A percentile compares a stretch with the other conserved stretches of the same genome.
Evolutionary conservation across 1,139 yeast species (phyloP).

Genomic region (Zhuliangozyma blackwelliae): DNA sequence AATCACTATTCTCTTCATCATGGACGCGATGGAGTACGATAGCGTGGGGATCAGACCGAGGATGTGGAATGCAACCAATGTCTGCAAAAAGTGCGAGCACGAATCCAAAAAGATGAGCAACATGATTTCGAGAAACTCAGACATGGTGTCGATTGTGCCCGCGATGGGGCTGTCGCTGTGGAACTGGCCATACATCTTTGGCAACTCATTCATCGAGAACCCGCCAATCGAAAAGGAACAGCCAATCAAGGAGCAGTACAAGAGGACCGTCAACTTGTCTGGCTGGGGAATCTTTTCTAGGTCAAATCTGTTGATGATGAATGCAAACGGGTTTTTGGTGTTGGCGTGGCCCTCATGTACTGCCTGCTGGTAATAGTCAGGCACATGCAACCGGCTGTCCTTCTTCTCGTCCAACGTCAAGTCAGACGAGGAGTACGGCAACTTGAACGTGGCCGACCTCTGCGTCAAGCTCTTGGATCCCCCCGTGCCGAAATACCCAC

Average conservation of each 20-base stretch:
- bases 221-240: constrained; percentile 28
- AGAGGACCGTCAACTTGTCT: constrained; percentile 35
- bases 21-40: constrained; percentile 39
- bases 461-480: constrained; percentile 13
- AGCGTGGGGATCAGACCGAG: constrained; percentile 39
- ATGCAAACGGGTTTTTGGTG: constrained; percentile 21
- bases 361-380: constrained; percentile 12
- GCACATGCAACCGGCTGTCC: no score
- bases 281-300: constrained; percentile 25
- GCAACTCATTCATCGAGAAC: constrained; percentile 29
- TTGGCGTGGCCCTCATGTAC: constrained; percentile 16
- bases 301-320: constrained; percentile 11
- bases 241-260: constrained; percentile 36
- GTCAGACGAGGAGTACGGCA: constrained; percentile 36
- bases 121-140: constrained; percentile 21
- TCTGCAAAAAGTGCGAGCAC: constrained; percentile 33
- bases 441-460: constrained; percentile 20
- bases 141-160: constrained; percentile 16
- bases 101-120: constrained; percentile 27
- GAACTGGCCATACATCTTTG: constrained; percentile 9
- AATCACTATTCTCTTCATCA: constrained; percentile 40
- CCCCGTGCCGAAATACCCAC: background rate
- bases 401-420: constrained; percentile 21
- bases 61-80: constrained; percentile 33
- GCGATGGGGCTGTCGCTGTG: background rate